Percentiles rank a stretch among this genome's conserved stretches.
These are phyloP conservation scores for Vitis hybrid DNA, from an alignment of 177 flowering plant genomes.

Conservation along the genomic window DNA sequence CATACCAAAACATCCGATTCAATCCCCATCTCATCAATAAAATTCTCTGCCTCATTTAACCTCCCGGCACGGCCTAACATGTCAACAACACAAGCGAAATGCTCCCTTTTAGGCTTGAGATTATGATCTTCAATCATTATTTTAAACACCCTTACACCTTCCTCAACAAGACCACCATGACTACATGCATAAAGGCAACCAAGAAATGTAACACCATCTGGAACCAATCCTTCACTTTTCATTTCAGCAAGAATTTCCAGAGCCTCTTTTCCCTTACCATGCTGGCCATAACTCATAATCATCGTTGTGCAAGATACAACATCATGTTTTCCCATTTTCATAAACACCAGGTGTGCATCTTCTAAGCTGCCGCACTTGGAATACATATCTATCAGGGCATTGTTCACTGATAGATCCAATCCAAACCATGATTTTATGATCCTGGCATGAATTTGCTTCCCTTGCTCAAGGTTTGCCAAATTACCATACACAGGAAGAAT, in stretches of 20 bases:
- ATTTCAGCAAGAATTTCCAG: constrained; percentile 30
- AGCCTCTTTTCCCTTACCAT: constrained; percentile 48
- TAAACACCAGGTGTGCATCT: constrained; percentile 37
- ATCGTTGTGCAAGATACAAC: constrained; percentile 41
- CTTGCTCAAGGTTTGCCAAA: constrained; percentile 41
- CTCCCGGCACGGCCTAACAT: constrained; percentile 57
- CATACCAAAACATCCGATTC: constrained; percentile 35
- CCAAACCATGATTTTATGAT: constrained; percentile 27
- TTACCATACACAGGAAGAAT: constrained; percentile 38
- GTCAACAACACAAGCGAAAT: constrained; percentile 50
- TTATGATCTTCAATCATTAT: constrained; percentile 32
- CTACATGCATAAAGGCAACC: constrained; percentile 50
- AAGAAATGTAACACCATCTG: constrained; percentile 47
- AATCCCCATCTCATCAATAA: constrained; percentile 38
- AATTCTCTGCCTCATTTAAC: constrained; percentile 40
- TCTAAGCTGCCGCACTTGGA: constrained; percentile 48
- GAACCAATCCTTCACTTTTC: constrained; percentile 32
- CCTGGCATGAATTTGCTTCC: constrained; percentile 50
- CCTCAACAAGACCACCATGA: constrained; percentile 48
- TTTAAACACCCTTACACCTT: constrained; percentile 38
- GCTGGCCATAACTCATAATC: constrained; percentile 43
- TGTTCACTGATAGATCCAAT: constrained; percentile 33
- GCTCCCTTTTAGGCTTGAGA: constrained; percentile 39
- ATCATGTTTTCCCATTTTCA: constrained; percentile 37
- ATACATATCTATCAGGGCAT: constrained; percentile 53